Percentiles rank a stretch among this genome's conserved stretches.
Conservation (phyloP, 2,329 filamentous ascomycete species). For the Beauveria sp. region DNA sequence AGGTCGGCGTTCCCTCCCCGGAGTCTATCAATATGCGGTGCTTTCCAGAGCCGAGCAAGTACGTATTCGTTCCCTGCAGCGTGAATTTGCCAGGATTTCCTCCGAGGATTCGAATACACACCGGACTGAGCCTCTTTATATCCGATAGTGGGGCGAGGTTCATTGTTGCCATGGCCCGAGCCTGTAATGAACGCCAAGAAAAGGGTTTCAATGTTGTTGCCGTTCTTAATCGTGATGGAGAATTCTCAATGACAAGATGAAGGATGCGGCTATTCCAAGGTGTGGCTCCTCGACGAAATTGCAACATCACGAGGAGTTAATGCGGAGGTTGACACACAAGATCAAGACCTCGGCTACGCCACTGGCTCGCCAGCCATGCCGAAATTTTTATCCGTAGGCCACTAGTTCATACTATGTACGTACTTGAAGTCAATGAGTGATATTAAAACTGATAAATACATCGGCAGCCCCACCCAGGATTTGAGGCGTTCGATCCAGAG, state of each 20-base stretch:
- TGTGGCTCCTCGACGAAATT: background rate
- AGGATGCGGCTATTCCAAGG: background rate
- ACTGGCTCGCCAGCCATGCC: background rate
- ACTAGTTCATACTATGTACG: too few species aligned
- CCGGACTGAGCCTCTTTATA: constrained; percentile 68
- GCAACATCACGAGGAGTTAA: background rate
- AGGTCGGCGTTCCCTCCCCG: constrained; percentile 69
- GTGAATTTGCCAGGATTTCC: constrained; percentile 83
- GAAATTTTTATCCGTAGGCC: too few species aligned
- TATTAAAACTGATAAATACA: too few species aligned
- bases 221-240: background rate
- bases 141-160: constrained; percentile 58
- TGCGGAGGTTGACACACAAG: background rate
- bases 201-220: background rate
- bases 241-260: background rate
- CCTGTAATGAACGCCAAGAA: background rate
- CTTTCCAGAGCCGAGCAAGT: constrained; percentile 71
- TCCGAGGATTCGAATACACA: constrained; percentile 76
- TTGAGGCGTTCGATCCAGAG: too few species aligned
- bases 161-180: background rate
- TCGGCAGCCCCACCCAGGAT: too few species aligned
- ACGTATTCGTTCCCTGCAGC: constrained; percentile 84
- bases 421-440: too few species aligned
- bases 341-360: background rate
- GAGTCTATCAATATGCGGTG: constrained; percentile 81